phyloP scores from a whole-genome alignment of 2,329 filamentous ascomycete genomes.

The Metarhizium sp. region DNA sequence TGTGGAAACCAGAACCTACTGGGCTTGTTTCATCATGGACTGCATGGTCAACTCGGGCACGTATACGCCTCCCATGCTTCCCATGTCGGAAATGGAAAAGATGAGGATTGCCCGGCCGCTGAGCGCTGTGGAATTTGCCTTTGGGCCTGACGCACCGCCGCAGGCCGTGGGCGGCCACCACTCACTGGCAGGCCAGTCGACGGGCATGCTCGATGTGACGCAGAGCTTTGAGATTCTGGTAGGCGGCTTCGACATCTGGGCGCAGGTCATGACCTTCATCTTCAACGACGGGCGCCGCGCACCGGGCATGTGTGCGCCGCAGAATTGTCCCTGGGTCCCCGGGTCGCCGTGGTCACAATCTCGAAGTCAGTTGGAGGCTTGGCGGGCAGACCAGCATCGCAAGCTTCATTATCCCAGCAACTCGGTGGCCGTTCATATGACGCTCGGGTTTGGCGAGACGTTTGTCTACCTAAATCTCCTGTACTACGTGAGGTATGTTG shows the following conservation, averaged over 20 bases:
- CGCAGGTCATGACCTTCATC: conserved; percentile 29
- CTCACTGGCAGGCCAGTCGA: conserved; percentile 1
- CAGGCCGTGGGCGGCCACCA: conserved; percentile 4
- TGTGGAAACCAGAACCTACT: conserved; percentile 31
- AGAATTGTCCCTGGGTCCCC: conserved; percentile 30
- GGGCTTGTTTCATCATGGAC: conserved; percentile 36
- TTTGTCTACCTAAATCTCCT: conserved; percentile 34
- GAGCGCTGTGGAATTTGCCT: conserved; percentile 28
- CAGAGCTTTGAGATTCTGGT: conserved; percentile 27
- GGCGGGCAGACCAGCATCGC: conserved; percentile 25
- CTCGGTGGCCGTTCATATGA: conserved; percentile 27
- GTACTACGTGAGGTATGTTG: conserved; percentile 29
- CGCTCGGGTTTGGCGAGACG: conserved; percentile 28
- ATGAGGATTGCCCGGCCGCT: conserved; percentile 21
- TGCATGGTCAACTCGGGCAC: conserved; percentile 33
- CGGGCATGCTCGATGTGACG: conserved; percentile 15
- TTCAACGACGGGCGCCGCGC: conserved; percentile 32
- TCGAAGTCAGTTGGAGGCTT: conserved; percentile 20
- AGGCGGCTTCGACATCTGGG: conserved; percentile 34
- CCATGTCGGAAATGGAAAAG: conserved; percentile 24
- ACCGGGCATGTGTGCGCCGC: conserved; percentile 25
- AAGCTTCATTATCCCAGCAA: conserved; percentile 27
- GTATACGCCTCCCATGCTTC: conserved; percentile 26
- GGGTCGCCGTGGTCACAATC: conserved; percentile 25
- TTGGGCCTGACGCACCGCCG: conserved; percentile 19